Conservation (phyloP, 2,329 filamentous ascomycete species). For the Phaeomoniella chlamydospora region DNA sequence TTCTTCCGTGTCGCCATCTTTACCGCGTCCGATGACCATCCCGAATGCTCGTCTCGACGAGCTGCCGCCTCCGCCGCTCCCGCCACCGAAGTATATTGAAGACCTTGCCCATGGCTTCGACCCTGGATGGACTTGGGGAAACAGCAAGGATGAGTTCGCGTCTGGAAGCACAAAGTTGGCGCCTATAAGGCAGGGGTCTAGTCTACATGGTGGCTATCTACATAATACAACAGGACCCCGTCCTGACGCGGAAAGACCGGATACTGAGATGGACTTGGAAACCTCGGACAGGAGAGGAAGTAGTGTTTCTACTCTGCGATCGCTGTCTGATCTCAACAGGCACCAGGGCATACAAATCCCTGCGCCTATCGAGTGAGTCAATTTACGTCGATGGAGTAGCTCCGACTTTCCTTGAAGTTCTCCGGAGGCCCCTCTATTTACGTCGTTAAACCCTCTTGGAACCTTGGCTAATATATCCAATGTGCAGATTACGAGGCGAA, state of each 20-base stretch:
- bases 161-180: conserved; percentile 26
- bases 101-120: conserved; percentile 43
- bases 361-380: background rate
- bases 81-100: conserved; percentile 45
- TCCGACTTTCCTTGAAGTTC: background rate
- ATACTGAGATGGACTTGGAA: background rate
- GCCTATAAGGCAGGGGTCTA: conserved; percentile 34
- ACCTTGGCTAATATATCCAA: background rate
- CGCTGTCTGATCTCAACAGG: background rate
- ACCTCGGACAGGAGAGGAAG: background rate
- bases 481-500: conserved; percentile 41
- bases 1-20: conserved; percentile 24
- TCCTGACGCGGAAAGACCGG: background rate
- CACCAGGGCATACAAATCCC: background rate
- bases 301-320: background rate
- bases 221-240: conserved; percentile 14
- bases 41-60: conserved; percentile 35
- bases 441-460: background rate
- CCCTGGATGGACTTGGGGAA: conserved; percentile 49
- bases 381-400: background rate
- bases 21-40: conserved; percentile 47
- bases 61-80: conserved; percentile 46
- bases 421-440: background rate
- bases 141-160: conserved; percentile 32
- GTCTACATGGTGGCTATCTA: conserved; percentile 30